Evolutionary conservation across 2,329 filamentous ascomycete genomes (phyloP).

Genomic region (Hypoxylon sp.): DNA sequence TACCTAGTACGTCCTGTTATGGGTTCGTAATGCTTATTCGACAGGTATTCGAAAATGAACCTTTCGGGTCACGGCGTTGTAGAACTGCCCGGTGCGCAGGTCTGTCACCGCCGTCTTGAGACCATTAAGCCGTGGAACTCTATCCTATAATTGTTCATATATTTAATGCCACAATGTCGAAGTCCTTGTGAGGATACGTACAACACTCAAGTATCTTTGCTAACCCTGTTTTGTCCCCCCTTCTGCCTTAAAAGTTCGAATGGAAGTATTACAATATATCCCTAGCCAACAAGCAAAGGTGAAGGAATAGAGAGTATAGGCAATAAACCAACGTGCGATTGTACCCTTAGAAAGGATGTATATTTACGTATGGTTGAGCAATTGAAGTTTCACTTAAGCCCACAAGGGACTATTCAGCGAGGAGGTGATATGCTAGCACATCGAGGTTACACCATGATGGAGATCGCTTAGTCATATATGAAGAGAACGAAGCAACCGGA

Average conservation of each 20-base stretch:
- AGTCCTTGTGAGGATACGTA: neutral
- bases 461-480: neutral
- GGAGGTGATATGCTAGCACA: neutral
- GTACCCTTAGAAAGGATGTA: neutral
- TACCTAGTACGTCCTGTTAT: slow-evolving; percentile 15
- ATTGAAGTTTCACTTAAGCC: neutral
- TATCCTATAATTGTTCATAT: too few species aligned
- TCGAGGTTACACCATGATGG: neutral
- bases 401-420: neutral
- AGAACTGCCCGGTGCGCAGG: slow-evolving; percentile 11
- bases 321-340: too few species aligned
- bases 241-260: too few species aligned
- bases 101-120: slow-evolving; percentile 13
- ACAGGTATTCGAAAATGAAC: slow-evolving; percentile 4
- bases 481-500: neutral
- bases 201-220: neutral
- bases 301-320: too few species aligned
- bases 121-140: slow-evolving; percentile 21
- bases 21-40: slow-evolving; percentile 25
- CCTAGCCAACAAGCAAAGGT: too few species aligned
- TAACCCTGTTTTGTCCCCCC: neutral
- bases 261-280: too few species aligned
- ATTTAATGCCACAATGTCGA: slow-evolving; percentile 9
- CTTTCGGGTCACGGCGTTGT: neutral
- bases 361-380: neutral